Base-by-base conservation (phyloP, 108 stramenopile genomes). In the Phaeodactylum tricornutum region DNA sequence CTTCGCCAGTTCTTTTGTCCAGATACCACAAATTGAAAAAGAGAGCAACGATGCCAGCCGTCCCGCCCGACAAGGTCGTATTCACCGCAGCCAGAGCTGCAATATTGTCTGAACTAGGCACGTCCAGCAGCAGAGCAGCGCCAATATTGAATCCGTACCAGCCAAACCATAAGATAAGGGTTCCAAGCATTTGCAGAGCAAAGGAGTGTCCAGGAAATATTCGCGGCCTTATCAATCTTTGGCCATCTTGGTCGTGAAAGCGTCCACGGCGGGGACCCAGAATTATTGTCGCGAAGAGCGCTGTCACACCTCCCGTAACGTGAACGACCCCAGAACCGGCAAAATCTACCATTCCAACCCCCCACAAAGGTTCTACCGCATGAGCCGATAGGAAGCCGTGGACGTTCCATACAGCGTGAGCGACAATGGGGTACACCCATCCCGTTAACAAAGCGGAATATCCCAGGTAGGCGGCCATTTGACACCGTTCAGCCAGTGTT, bases 61-160 rank as follows among this genome's bases (percentile, higher is more conserved):
- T 28, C 21, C 75, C 82, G 20, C 72, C 79, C 19, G 83, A 65
- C 22, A 94, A 59, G 17, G 91, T 82, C 16, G 92, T 92, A 35
- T 78, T 81, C 8, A 91, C 81, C 37, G 78, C 87, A 14, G 64
- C 64, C 27, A 77, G 66, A 3, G 85, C 70, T 4, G 85, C 81
- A 32, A 90, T 55, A 22, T 33, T 2, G 17, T 53, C 64, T 33
- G 53, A 20, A 14, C 56, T 12, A 17, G 21, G 23, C 7, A 57
- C 76, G 23, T 31, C 46, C 19, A 93, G 61, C 17, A 50, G 42
- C n/a, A 92, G 45, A 28, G 85, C 77, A 22, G 78, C 79, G 19
- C 87, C 92, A 5, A 79, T 75, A 74, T 94, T 96, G 79, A 96
- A 96, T 28, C 93, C 88, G 39, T 74, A 88, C 94, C 66, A 85